phyloP scores from a whole-genome alignment of 768 basidiomycete species.

The Crepidotus variabilis region DNA sequence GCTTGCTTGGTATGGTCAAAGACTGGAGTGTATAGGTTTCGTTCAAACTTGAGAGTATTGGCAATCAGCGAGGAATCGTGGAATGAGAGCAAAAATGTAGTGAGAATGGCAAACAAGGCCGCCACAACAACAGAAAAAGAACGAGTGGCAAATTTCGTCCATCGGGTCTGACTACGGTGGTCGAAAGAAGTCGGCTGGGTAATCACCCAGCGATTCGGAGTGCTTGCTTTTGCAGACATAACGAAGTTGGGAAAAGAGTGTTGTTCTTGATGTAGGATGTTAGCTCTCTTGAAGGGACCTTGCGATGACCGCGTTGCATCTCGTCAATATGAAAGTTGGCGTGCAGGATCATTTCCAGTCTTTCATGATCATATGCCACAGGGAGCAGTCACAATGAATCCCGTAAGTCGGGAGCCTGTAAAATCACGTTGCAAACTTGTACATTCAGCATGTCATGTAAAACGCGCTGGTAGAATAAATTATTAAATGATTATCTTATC shows the following conservation, averaged over 20 bases:
- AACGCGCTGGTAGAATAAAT: not conserved
- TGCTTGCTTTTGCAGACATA: constrained; percentile 18
- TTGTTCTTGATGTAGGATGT: no score
- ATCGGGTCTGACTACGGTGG: no score
- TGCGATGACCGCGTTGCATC: no score
- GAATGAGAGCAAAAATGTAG: constrained; percentile 5
- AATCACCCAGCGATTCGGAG: not conserved
- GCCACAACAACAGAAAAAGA: no score
- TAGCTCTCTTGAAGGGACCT: no score
- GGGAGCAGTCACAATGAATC: not conserved
- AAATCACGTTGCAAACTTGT: constrained; percentile 5
- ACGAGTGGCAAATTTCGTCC: no score
- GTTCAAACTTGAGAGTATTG: not conserved
- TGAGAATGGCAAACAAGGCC: constrained; percentile 6
- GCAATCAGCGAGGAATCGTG: constrained; percentile 1
- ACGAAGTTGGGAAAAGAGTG: not conserved
- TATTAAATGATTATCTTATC: constrained; percentile 1
- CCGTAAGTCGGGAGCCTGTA: not conserved
- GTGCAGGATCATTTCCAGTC: no score
- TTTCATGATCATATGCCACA: no score
- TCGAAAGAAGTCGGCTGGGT: not conserved
- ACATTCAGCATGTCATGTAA: not conserved
- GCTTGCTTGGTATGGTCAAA: constrained; percentile 18
- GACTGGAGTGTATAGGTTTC: constrained; percentile 5
- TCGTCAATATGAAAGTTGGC: no score